Percentiles rank a stretch among this genome's conserved stretches.
Conservation (phyloP, 352 stramenopile species). For the Peronospora belbahrii region DNA sequence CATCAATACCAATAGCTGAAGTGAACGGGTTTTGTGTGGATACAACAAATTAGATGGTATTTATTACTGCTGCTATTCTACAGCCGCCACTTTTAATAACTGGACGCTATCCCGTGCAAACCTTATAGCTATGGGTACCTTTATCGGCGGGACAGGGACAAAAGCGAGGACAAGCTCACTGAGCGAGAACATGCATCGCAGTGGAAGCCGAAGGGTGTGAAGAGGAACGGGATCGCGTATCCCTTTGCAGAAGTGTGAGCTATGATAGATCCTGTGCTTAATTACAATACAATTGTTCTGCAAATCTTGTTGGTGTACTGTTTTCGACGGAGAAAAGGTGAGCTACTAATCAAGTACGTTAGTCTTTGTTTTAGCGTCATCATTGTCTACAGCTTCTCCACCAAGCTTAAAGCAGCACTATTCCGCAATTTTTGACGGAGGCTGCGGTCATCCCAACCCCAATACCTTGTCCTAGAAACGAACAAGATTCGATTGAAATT, state of each 20-base stretch:
- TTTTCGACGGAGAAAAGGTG: conserved; percentile 6
- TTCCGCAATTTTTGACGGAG: no score
- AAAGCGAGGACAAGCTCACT: no score
- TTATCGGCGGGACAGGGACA: no score
- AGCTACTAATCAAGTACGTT: conserved; percentile 24
- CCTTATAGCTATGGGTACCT: conserved; percentile 88
- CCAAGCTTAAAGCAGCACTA: no score
- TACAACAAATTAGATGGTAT: conserved; percentile 89
- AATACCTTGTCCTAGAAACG: no score
- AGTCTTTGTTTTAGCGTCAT: conserved; percentile 14
- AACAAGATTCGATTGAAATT: no score
- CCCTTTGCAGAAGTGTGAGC: conserved; percentile 61
- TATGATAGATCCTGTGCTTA: conserved; percentile 48
- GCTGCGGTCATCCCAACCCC: no score
- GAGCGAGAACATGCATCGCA: no score
- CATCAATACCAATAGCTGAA: conserved; percentile 85
- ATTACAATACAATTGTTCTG: conserved; percentile 16
- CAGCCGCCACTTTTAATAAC: conserved; percentile 90
- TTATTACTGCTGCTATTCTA: no score
- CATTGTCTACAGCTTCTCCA: no score
- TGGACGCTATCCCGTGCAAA: conserved; percentile 83
- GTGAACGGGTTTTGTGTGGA: conserved; percentile 85
- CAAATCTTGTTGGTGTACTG: neutral
- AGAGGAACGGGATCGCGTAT: no score
- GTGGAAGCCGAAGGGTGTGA: conserved; percentile 72